Percentiles rank a stretch among this genome's conserved stretches.
These are phyloP conservation scores for Sporothrix globosa DNA, from an alignment of 2,329 filamentous ascomycete species.

Conservation along the genomic window DNA sequence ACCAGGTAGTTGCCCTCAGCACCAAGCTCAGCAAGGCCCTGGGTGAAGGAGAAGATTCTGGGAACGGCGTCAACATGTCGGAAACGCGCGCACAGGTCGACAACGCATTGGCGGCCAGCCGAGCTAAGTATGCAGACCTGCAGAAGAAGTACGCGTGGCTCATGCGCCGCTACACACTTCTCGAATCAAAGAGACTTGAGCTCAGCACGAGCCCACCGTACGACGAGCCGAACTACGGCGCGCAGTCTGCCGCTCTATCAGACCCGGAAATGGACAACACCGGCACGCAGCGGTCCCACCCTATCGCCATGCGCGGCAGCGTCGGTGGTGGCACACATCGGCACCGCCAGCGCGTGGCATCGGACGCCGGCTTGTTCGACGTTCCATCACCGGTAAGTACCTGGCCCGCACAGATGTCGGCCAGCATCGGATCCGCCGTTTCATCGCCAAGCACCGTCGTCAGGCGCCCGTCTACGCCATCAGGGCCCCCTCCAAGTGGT, in stretches of 20 bases:
- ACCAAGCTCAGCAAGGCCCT: slow-evolving; percentile 49
- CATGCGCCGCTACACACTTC: slow-evolving; percentile 55
- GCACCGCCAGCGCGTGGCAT: slow-evolving; percentile 48
- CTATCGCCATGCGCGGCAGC: slow-evolving; percentile 40
- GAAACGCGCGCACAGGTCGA: slow-evolving; percentile 49
- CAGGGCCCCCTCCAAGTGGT: slow-evolving; percentile 34
- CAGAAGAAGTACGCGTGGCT: slow-evolving; percentile 57
- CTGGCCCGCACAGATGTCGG: slow-evolving; percentile 43
- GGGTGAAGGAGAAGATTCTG: slow-evolving; percentile 32
- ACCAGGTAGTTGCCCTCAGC: slow-evolving; percentile 54
- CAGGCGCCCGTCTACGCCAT: slow-evolving; percentile 47
- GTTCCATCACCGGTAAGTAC: background rate
- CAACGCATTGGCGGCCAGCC: slow-evolving; percentile 54
- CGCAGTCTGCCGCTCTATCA: slow-evolving; percentile 22
- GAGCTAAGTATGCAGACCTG: slow-evolving; percentile 57
- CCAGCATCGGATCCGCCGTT: slow-evolving; percentile 38
- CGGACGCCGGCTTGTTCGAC: slow-evolving; percentile 51
- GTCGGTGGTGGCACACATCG: background rate
- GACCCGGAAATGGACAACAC: slow-evolving; percentile 46
- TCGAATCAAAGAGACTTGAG: slow-evolving; percentile 47
- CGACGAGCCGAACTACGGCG: slow-evolving; percentile 21
- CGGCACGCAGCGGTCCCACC: slow-evolving; percentile 46
- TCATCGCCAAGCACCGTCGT: slow-evolving; percentile 37
- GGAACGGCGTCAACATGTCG: slow-evolving; percentile 37
- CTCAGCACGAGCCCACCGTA: slow-evolving; percentile 9